A percentile compares a stretch with the other conserved stretches of the same genome.
Evolutionary conservation across 1,284 basidiomycete genomes (phyloP).

Genomic region (Ganoderma leucocontextum): DNA sequence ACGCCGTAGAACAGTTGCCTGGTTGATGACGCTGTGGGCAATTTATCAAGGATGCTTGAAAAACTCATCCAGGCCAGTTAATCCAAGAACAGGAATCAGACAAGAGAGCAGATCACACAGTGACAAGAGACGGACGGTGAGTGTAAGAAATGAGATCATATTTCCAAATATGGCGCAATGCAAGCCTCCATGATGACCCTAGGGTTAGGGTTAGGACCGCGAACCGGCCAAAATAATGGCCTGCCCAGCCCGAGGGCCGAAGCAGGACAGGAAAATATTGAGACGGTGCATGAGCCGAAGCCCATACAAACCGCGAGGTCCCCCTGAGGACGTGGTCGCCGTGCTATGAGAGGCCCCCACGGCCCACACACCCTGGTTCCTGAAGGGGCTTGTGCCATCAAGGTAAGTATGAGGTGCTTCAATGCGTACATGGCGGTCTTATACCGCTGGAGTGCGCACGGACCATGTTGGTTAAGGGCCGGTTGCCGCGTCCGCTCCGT

Average conservation of each 20-base stretch:
- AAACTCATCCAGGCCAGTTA: background rate
- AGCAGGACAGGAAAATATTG: conserved; percentile 75
- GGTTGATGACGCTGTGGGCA: conserved; percentile 46
- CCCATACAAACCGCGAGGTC: conserved; percentile 64
- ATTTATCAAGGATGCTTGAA: conserved; percentile 15
- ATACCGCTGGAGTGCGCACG: conserved; percentile 39
- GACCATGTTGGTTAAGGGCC: conserved; percentile 40
- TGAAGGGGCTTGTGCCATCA: conserved; percentile 51
- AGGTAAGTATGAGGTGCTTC: conserved; percentile 48
- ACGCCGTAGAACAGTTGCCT: conserved; percentile 70
- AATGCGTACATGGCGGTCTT: conserved; percentile 29
- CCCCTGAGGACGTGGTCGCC: conserved; percentile 69
- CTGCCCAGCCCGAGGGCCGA: conserved; percentile 54
- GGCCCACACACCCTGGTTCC: conserved; percentile 51
- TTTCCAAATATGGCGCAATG: conserved; percentile 18
- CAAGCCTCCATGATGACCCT: too few species aligned
- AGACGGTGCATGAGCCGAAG: conserved; percentile 73
- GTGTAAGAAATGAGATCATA: conserved; percentile 24
- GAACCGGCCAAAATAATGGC: conserved; percentile 40
- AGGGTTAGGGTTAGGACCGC: conserved; percentile 44
- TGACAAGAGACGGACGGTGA: background rate
- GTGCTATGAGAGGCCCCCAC: conserved; percentile 67
- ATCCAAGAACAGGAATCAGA: background rate
- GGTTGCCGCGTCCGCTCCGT: conserved; percentile 8
- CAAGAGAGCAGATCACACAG: background rate